Evolutionary conservation across 371 early-diverging fungal species (phyloP), one percentile per base, ranked within the genome.

Genomic region (Lichtheimia hyalospora): DNA sequence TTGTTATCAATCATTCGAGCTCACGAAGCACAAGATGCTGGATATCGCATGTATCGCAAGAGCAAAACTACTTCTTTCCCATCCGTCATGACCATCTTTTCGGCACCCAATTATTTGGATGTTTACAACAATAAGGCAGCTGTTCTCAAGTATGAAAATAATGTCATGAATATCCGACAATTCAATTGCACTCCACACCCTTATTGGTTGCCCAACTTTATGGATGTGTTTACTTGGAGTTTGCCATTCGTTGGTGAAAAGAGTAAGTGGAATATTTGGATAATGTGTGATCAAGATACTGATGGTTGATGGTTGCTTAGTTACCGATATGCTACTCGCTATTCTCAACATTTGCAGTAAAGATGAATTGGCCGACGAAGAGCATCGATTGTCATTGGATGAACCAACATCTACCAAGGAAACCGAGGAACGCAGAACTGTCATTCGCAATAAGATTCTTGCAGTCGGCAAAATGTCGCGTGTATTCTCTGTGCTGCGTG

Each of bases 211-310:
- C 97, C 96, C 24, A 94, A 96, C 64, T 96, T 96, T 60, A 93
- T 96, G 93, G 96, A 99, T 75, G 96, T 94, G 5, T 96, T 99
- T 64, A 94, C 94, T 27, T 98, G 99, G 98, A 94, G 94, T 39
- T 75, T 98, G 59, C 98, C 99, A 0, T 99, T 99, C 84, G 96
- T 99, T 18, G 94, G 96, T 46, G 98, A 98, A 81, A 97, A 98
- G 74, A 92, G 95, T 93, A 82, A 53, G 82, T 70, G 20, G 40
- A 18, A 8, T 1, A 4, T 3, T 0, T 27, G 27, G 27, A 10
- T 34, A 8, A 1, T 34, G 10, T 34, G 10, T 34, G 8, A 34
- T 8, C 34, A 7, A 53, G 3, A 55, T 15, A 25, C 44, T 54
- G 21, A 60, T 21, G 12, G n/a, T 13, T 18, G 27, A 1, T 16